phyloP scores from a whole-genome alignment of 805 yeast genomes.

The Barnettozyma sucrosica region DNA sequence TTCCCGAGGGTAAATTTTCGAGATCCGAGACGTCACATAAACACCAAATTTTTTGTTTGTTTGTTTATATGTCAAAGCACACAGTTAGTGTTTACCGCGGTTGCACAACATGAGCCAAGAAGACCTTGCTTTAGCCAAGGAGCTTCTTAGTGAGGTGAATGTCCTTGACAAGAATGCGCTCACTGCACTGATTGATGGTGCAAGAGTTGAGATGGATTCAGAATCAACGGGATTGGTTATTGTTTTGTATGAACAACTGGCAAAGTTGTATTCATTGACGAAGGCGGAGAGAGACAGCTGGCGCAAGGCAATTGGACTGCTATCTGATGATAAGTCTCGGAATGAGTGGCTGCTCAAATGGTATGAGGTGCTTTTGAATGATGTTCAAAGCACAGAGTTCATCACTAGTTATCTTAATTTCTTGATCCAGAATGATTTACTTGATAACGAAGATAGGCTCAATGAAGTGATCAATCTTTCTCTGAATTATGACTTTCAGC shows the following conservation, averaged over 20 bases:
- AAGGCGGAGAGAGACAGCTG: not conserved
- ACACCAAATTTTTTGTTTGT: not conserved
- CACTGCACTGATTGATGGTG: not conserved
- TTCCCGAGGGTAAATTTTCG: no score
- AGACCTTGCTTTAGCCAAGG: not conserved
- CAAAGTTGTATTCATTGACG: not conserved
- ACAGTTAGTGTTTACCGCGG: no score
- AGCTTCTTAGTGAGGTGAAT: not conserved
- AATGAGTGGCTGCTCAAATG: not conserved
- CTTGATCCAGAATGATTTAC: not conserved
- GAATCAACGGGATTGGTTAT: not conserved
- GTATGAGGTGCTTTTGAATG: not conserved
- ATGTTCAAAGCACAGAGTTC: not conserved
- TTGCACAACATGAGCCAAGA: not conserved
- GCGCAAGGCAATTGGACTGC: not conserved
- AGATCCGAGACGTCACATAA: no score
- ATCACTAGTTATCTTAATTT: not conserved
- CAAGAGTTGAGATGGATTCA: not conserved
- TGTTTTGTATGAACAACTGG: not conserved
- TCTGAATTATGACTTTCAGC: conserved; percentile 4
- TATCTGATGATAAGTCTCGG: not conserved
- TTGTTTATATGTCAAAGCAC: not conserved
- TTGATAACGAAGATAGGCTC: not conserved
- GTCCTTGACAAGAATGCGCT: not conserved
- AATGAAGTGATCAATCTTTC: not conserved